Conservation (phyloP, 1,284 basidiomycete genomes). For the Tausonia pullulans region DNA sequence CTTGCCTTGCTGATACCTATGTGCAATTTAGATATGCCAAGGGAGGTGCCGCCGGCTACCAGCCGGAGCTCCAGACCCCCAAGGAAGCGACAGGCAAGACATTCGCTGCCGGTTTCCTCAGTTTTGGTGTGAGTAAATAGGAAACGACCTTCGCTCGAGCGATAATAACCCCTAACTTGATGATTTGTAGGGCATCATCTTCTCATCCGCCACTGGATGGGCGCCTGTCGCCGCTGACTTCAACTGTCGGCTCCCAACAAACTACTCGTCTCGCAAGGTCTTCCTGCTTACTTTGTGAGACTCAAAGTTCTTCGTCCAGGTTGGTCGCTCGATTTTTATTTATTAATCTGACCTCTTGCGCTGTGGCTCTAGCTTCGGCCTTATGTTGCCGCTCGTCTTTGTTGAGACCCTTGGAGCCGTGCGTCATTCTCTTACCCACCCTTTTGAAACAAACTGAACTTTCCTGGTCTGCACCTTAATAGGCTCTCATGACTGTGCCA, state of each 20-base stretch:
- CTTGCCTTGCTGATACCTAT: no score
- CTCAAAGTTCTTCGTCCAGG: no score
- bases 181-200: constrained; percentile 40
- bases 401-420: constrained; percentile 42
- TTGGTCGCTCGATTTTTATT: no score
- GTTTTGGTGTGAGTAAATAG: constrained; percentile 37
- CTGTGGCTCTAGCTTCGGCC: constrained; percentile 33
- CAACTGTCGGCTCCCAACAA: constrained; percentile 43
- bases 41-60: constrained; percentile 43
- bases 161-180: background rate
- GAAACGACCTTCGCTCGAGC: no score
- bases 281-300: constrained; percentile 43
- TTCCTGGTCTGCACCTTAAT: no score
- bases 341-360: no score
- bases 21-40: constrained; percentile 33
- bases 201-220: constrained; percentile 44
- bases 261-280: constrained; percentile 40
- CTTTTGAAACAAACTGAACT: no score
- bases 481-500: constrained; percentile 40
- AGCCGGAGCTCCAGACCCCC: constrained; percentile 40
- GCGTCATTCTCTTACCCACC: no score
- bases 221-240: constrained; percentile 43
- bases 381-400: constrained; percentile 47
- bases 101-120: constrained; percentile 39
- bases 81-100: constrained; percentile 41